Evolutionary conservation across 345 rosid species (phyloP).

Genomic region (Bretschneidera sinensis): DNA sequence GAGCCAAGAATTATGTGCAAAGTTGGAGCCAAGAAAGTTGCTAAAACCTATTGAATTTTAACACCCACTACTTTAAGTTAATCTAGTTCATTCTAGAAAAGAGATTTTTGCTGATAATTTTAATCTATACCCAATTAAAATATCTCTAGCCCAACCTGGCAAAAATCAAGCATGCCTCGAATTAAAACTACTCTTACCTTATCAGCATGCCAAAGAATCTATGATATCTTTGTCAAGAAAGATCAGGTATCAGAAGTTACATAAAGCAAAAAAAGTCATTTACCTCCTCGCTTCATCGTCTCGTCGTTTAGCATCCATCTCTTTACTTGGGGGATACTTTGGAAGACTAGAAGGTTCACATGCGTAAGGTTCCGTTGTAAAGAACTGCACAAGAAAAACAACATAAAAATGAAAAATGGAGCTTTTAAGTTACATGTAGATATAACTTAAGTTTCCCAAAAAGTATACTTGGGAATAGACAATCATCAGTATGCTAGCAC

Average conservation of each 20-base stretch:
- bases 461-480: too few relatives aligned
- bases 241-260: conserved; percentile 11
- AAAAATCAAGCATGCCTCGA: too few relatives aligned
- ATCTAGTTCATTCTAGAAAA: too few relatives aligned
- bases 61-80: too few relatives aligned
- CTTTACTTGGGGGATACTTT: conserved; percentile 91
- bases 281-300: conserved; percentile 88
- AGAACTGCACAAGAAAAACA: conserved; percentile 52
- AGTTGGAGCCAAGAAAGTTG: background rate
- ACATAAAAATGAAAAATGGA: conserved; percentile 3
- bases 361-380: conserved; percentile 65
- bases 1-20: background rate
- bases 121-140: too few relatives aligned
- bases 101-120: too few relatives aligned
- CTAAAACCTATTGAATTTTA: background rate
- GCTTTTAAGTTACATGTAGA: conserved; percentile 1
- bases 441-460: background rate
- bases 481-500: background rate
- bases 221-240: background rate
- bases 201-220: background rate
- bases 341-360: conserved; percentile 92
- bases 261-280: conserved; percentile 7
- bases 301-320: conserved; percentile 89
- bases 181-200: too few relatives aligned
- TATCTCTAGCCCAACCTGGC: too few relatives aligned